These are phyloP conservation scores for Fonsecaea pugnacius DNA, from an alignment of 2,329 filamentous ascomycete genomes.

Conservation along the genomic window DNA sequence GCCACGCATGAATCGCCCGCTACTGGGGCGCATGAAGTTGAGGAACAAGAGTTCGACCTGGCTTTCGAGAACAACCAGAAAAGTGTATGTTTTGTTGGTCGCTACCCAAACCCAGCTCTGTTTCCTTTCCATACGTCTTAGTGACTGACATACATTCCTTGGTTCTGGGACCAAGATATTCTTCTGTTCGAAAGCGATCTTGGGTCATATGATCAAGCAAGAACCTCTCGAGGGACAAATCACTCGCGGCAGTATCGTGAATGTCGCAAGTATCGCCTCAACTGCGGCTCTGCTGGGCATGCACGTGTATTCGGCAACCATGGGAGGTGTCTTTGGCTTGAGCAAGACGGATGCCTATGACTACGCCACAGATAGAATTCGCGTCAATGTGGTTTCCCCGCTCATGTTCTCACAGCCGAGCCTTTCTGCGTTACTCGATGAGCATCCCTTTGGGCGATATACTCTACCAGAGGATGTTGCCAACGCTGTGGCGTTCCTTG, in stretches of 20 bases:
- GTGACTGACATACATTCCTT: too few species aligned
- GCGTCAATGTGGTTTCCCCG: neutral
- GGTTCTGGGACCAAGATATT: neutral
- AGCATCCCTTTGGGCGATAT: too few species aligned
- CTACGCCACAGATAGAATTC: neutral
- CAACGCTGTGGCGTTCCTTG: too few species aligned
- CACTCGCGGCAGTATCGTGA: neutral
- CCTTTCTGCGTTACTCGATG: too few species aligned
- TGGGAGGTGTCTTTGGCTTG: neutral
- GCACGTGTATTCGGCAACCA: constrained; percentile 7
- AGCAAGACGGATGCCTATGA: constrained; percentile 5
- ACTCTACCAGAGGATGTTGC: too few species aligned
- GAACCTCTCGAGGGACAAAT: neutral
- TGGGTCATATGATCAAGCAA: neutral
- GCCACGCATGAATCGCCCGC: neutral
- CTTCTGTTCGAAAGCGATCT: neutral
- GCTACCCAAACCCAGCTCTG: too few species aligned
- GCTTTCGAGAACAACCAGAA: too few species aligned
- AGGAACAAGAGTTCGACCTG: too few species aligned
- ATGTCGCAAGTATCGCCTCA: neutral
- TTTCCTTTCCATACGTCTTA: too few species aligned
- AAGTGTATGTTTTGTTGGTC: too few species aligned
- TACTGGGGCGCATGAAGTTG: too few species aligned
- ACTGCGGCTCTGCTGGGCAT: neutral
- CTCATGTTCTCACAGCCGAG: too few species aligned